These are phyloP conservation scores for Umbelopsis sp. DNA, from an alignment of 192 early-diverging fungal genomes.

Conservation along the genomic window DNA sequence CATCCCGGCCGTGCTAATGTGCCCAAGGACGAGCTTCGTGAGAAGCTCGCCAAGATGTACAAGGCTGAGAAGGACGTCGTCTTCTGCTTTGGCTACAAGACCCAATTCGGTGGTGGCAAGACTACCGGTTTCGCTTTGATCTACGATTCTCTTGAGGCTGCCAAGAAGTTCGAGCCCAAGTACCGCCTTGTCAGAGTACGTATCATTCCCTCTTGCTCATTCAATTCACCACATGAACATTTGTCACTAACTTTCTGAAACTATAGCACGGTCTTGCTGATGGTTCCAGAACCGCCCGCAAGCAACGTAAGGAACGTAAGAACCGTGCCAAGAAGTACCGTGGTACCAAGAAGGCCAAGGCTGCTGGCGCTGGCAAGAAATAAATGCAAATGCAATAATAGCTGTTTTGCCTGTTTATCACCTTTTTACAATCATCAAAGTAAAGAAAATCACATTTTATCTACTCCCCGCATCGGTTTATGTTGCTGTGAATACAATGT, in stretches of 20 bases:
- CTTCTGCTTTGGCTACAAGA: slow-evolving; percentile 95
- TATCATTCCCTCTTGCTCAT: neutral
- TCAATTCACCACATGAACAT: neutral
- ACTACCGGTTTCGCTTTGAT: slow-evolving; percentile 94
- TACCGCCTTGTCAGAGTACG: slow-evolving; percentile 85
- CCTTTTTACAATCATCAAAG: slow-evolving; percentile 19
- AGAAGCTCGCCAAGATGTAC: slow-evolving; percentile 95
- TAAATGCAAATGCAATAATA: slow-evolving; percentile 45
- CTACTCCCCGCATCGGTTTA: neutral
- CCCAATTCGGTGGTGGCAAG: slow-evolving; percentile 95
- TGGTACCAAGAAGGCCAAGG: slow-evolving; percentile 93
- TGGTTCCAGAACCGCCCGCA: slow-evolving; percentile 77
- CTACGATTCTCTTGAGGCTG: slow-evolving; percentile 92
- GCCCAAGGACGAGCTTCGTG: slow-evolving; percentile 89
- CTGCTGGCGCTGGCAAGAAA: slow-evolving; percentile 59
- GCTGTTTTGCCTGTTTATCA: slow-evolving; percentile 12
- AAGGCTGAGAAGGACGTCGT: slow-evolving; percentile 87
- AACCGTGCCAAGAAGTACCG: slow-evolving; percentile 99
- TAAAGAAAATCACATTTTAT: slow-evolving; percentile 7
- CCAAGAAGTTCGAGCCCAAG: slow-evolving; percentile 99
- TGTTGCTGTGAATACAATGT: neutral
- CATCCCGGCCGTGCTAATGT: slow-evolving; percentile 94
- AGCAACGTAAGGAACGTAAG: slow-evolving; percentile 99
- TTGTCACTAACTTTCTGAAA: neutral
- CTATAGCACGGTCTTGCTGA: slow-evolving; percentile 55